A percentile compares a stretch with the other conserved stretches of the same genome.
Evolutionary conservation across 2,329 filamentous ascomycete genomes (phyloP).

Genomic region (Neonectria faginata): DNA sequence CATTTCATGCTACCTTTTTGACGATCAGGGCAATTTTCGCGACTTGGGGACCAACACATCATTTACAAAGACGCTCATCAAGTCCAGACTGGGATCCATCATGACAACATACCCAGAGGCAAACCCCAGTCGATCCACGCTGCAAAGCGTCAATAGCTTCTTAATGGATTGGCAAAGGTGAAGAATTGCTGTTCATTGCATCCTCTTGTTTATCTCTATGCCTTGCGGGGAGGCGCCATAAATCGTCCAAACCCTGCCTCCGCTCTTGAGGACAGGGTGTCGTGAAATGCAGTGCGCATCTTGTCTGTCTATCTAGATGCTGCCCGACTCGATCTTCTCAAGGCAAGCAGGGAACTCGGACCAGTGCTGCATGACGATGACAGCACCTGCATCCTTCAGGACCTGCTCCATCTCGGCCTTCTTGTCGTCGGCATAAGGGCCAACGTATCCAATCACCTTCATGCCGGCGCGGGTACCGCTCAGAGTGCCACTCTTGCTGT

Average conservation of each 20-base stretch:
- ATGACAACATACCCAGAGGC: slow-evolving; percentile 81
- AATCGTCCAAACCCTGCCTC: slow-evolving; percentile 18
- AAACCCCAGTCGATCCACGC: slow-evolving; percentile 84
- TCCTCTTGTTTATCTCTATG: slow-evolving; percentile 34
- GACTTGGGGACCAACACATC: slow-evolving; percentile 38
- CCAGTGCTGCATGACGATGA: slow-evolving; percentile 72
- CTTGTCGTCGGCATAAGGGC: slow-evolving; percentile 75
- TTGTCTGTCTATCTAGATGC: slow-evolving; percentile 41
- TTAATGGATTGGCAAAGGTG: slow-evolving; percentile 72
- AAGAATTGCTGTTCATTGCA: slow-evolving; percentile 30
- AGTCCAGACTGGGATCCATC: slow-evolving; percentile 82
- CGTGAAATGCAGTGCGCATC: slow-evolving; percentile 22
- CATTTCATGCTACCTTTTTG: slow-evolving; percentile 78
- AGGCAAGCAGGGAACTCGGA: slow-evolving; percentile 63
- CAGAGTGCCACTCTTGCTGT: slow-evolving; percentile 86
- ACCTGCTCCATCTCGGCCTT: slow-evolving; percentile 73
- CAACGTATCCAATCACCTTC: slow-evolving; percentile 85
- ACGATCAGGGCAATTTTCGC: slow-evolving; percentile 67
- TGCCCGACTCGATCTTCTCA: slow-evolving; percentile 59
- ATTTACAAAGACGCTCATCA: slow-evolving; percentile 81
- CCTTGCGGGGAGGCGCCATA: slow-evolving; percentile 14
- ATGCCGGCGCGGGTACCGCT: slow-evolving; percentile 81
- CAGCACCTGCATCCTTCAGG: slow-evolving; percentile 71
- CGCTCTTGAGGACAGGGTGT: slow-evolving; percentile 36
- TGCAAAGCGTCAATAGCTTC: slow-evolving; percentile 93